Percentiles rank a stretch among this genome's conserved stretches.
phyloP scores from a whole-genome alignment of 192 early-diverging fungal genomes.

The Backusella mclennaniae region DNA sequence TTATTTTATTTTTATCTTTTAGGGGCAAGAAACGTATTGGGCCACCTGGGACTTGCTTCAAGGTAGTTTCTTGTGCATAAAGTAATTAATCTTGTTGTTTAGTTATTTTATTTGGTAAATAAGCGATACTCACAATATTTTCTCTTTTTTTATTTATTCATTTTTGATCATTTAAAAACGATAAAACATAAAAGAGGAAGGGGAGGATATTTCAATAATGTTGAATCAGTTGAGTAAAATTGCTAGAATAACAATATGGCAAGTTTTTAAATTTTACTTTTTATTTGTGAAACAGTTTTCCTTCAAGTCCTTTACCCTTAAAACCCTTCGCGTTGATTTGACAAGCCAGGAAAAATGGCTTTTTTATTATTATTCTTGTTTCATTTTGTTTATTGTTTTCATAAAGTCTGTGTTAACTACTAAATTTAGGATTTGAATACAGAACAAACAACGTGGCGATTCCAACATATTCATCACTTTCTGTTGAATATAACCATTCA shows the following conservation, averaged over 20 bases:
- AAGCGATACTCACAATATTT: neutral
- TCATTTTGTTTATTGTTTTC: neutral
- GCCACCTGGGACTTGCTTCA: neutral
- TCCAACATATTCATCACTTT: neutral
- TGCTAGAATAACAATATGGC: neutral
- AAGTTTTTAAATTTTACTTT: neutral
- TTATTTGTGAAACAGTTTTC: neutral
- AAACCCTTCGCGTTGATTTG: neutral
- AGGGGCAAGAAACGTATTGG: neutral
- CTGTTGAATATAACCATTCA: neutral
- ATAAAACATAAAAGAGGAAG: neutral
- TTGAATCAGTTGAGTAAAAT: neutral
- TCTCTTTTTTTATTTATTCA: neutral
- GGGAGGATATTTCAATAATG: neutral
- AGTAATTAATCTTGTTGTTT: neutral
- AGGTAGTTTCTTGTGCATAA: neutral
- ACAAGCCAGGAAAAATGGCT: neutral
- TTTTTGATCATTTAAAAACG: neutral
- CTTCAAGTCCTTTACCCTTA: neutral
- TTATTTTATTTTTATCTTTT: neutral
- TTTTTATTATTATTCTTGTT: neutral
- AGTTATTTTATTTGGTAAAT: neutral
- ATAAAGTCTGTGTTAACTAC: neutral
- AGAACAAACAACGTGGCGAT: neutral
- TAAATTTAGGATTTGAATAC: neutral